phyloP scores from a whole-genome alignment of 2,329 filamentous ascomycete species.

The Xylaria sp. region DNA sequence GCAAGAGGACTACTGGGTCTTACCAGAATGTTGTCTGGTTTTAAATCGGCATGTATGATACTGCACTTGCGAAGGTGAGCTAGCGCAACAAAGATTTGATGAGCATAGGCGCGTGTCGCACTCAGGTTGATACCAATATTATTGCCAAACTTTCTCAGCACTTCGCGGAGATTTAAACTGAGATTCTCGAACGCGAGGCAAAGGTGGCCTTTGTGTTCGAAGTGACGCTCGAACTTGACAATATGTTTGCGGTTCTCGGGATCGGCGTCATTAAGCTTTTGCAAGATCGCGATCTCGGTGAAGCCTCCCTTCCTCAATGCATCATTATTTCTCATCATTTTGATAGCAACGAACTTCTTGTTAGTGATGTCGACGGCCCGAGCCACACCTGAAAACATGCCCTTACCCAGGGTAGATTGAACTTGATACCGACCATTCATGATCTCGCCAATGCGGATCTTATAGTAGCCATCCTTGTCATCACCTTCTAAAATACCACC shows the following conservation, averaged over 20 bases:
- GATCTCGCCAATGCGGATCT: constrained; percentile 90
- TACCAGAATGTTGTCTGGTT: constrained; percentile 96
- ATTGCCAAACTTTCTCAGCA: constrained; percentile 94
- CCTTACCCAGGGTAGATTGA: constrained; percentile 86
- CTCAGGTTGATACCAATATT: constrained; percentile 91
- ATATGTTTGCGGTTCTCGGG: constrained; percentile 91
- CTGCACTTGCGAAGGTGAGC: constrained; percentile 90
- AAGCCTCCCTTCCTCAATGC: constrained; percentile 90
- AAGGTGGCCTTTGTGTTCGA: constrained; percentile 94
- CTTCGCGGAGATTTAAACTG: constrained; percentile 90
- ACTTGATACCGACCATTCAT: constrained; percentile 91
- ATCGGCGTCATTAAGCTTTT: constrained; percentile 87
- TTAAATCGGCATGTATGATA: constrained; percentile 94
- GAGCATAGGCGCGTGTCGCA: constrained; percentile 88
- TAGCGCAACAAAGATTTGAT: constrained; percentile 92
- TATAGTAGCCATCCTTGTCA: constrained; percentile 96
- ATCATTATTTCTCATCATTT: constrained; percentile 97
- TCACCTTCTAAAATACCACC: constrained; percentile 90
- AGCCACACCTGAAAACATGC: constrained; percentile 97
- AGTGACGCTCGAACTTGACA: constrained; percentile 85
- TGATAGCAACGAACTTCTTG: constrained; percentile 87
- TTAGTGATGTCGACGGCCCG: constrained; percentile 82
- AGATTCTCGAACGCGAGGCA: constrained; percentile 98
- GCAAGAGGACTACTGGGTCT: constrained; percentile 41
- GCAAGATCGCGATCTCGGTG: constrained; percentile 93